Base-by-base conservation (phyloP, 345 rosid genomes). In the Stellera chamaejasme region DNA sequence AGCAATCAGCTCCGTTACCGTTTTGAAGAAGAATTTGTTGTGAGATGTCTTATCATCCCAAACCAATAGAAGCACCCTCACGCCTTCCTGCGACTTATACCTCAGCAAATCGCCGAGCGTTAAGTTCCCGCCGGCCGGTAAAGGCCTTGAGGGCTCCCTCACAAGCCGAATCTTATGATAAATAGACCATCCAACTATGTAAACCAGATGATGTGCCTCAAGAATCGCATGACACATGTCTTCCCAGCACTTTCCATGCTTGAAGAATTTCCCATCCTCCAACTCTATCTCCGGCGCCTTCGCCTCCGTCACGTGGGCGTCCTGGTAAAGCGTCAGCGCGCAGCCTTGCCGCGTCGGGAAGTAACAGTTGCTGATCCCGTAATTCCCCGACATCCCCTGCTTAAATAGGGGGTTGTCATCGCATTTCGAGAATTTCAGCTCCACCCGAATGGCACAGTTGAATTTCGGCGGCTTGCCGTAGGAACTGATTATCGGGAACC, bases 31-130 rank as follows among this genome's bases (percentile, higher is more conserved):
- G 63, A 84, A 82, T 55, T 79, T 90, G 66, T 66, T 75, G 43
- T 84, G 96, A 11, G 97, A 90, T 51, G 96, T 87, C 74, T 79
- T 87, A n/a, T 90, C 97, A 62, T 90, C 97, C 97, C 97, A 90
- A 41, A 90, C 90, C 65, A 90, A 57, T 59, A 90, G 62, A 60
- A 90, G 52, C 13, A 90, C 97, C 45, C 96, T 61, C 19, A 87
- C 96, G 16, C 97, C 97, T 76, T 90, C 96, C 45, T 90, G 73
- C 2, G 93, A 84, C 56, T 90, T 90, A 50, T 90, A 90, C 71
- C 81, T 87, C 11, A 90, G 68, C 60, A 87, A 55, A 41, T 90
- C 90, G 43, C 97, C 96, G 47, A 90, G 73, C 56, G 16, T 82
- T 66, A 87, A 68, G 46, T 82, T 41, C 8, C 87, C 88, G 0